Conservation (phyloP, 192 early-diverging fungal species). For the Cladochytrium replicatum region DNA sequence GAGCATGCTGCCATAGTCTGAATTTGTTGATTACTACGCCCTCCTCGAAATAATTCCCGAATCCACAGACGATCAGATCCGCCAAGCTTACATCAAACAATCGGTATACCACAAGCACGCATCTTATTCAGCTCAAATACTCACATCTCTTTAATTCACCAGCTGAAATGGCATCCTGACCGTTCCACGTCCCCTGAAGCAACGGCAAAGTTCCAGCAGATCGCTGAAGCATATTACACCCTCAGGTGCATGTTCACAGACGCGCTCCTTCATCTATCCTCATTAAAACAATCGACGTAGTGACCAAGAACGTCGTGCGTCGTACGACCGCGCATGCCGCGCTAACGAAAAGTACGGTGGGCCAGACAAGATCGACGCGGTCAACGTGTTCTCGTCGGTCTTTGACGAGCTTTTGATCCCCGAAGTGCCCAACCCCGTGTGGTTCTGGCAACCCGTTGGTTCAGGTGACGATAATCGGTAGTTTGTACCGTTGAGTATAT, state of each 20-base stretch:
- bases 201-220: constrained; percentile 54
- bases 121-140: too few species aligned
- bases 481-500: too few species aligned
- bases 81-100: constrained; percentile 70
- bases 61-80: constrained; percentile 56
- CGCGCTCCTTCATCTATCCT: too few species aligned
- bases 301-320: constrained; percentile 23
- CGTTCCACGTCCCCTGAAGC: constrained; percentile 42
- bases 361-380: constrained; percentile 33
- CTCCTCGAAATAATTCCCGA: constrained; percentile 49
- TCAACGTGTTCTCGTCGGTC: constrained; percentile 60
- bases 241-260: constrained; percentile 41
- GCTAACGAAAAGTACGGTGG: constrained; percentile 4
- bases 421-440: constrained; percentile 47
- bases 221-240: constrained; percentile 74
- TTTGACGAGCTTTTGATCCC: constrained; percentile 76
- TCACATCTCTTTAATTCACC: too few species aligned
- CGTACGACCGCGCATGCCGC: constrained; percentile 21
- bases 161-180: constrained; percentile 40
- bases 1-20: too few species aligned
- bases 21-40: constrained; percentile 67
- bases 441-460: constrained; percentile 60
- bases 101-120: too few species aligned
- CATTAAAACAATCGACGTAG: constrained; percentile 2
- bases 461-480: too few species aligned